Evolutionary conservation across 306 rosid genomes (phyloP).

Genomic region (Oemleria cerasiformis): DNA sequence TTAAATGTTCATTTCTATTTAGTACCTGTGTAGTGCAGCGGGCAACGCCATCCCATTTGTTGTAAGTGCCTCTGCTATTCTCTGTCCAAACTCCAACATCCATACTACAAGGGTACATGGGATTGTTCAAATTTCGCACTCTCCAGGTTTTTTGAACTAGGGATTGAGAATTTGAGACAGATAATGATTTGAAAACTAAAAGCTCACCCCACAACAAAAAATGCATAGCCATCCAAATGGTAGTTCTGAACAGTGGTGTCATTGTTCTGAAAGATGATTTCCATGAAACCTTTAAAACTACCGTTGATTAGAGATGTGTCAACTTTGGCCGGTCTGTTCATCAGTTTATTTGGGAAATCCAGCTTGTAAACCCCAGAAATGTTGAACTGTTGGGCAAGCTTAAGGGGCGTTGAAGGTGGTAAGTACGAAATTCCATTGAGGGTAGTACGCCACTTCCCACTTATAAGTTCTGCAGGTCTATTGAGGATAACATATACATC

Average conservation of each 20-base stretch:
- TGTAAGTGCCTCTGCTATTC: slow-evolving; percentile 73
- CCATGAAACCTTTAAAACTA: slow-evolving; percentile 70
- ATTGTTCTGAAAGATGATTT: slow-evolving; percentile 81
- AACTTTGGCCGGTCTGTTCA: slow-evolving; percentile 67
- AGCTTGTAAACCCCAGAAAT: slow-evolving; percentile 71
- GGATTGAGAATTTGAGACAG: slow-evolving; percentile 1
- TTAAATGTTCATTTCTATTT: too few relatives aligned
- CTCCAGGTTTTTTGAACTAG: background rate
- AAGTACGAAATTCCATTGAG: slow-evolving; percentile 80
- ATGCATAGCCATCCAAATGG: slow-evolving; percentile 86
- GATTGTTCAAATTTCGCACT: slow-evolving; percentile 11
- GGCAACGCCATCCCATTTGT: slow-evolving; percentile 87
- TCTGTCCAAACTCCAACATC: slow-evolving; percentile 87
- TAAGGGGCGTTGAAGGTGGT: slow-evolving; percentile 76
- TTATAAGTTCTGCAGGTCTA: slow-evolving; percentile 71
- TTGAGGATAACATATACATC: slow-evolving; percentile 63
- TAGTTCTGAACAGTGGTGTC: slow-evolving; percentile 74
- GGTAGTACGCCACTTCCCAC: slow-evolving; percentile 74
- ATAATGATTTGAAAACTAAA: slow-evolving; percentile 17
- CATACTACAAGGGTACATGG: slow-evolving; percentile 56
- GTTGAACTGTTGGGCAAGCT: slow-evolving; percentile 67
- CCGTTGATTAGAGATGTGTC: slow-evolving; percentile 80
- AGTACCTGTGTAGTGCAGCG: slow-evolving; percentile 75
- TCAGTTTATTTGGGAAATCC: slow-evolving; percentile 70
- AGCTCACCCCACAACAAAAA: slow-evolving; percentile 83